Conservation (phyloP, 75 land plant genomes). For the Sequoiadendron giganteum region DNA sequence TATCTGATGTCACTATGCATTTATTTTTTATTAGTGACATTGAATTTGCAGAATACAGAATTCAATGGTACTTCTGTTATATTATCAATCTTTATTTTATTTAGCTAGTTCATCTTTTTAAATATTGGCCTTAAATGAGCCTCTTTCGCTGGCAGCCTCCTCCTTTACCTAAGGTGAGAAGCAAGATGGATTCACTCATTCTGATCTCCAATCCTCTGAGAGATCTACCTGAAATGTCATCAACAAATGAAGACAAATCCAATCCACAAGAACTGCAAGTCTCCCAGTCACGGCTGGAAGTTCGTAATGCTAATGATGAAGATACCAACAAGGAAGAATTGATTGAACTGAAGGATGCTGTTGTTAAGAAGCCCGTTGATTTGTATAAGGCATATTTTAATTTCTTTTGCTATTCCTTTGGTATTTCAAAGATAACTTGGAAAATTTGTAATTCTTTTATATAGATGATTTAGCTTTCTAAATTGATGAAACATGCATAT, state of each 20-base stretch:
- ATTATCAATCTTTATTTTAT: background rate
- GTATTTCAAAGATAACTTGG: background rate
- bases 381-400: slow-evolving; percentile 76
- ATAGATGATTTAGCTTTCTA: background rate
- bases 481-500: background rate
- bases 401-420: slow-evolving; percentile 3
- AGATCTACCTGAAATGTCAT: slow-evolving; percentile 7
- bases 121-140: background rate
- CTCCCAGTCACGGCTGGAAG: background rate
- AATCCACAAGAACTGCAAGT: background rate
- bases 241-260: background rate
- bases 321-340: slow-evolving; percentile 15
- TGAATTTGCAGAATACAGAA: background rate
- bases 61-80: background rate
- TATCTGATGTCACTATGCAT: background rate
- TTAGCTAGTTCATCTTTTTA: background rate
- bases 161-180: slow-evolving; percentile 67
- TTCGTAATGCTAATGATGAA: background rate
- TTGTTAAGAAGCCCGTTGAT: slow-evolving; percentile 89
- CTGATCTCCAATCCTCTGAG: slow-evolving; percentile 48
- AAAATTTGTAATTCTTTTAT: background rate
- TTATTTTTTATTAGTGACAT: background rate
- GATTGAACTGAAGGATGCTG: slow-evolving; percentile 34
- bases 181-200: slow-evolving; percentile 79
- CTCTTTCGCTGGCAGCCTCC: slow-evolving; percentile 59